phyloP scores from a whole-genome alignment of 768 basidiomycete genomes.

The Mycena filopes region DNA sequence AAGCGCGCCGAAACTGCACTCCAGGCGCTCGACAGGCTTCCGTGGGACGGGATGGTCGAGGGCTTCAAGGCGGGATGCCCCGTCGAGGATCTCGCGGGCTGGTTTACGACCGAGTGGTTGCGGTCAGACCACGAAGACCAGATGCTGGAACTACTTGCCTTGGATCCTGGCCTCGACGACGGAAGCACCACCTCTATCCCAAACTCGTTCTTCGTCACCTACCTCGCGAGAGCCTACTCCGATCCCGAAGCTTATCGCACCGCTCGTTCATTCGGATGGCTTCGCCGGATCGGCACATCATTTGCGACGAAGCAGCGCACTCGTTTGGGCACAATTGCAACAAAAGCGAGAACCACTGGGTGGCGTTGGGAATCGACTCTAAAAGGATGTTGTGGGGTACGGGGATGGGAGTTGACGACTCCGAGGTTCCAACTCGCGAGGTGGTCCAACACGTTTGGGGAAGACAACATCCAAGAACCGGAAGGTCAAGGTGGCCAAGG shows the following conservation, averaged over 20 bases:
- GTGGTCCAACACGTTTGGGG: not conserved
- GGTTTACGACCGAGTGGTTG: constrained; percentile 25
- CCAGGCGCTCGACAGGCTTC: not conserved
- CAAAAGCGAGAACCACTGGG: constrained; percentile 16
- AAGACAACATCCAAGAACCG: constrained; percentile 1
- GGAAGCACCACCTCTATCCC: not conserved
- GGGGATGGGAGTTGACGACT: constrained; percentile 14
- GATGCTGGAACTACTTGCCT: constrained; percentile 10
- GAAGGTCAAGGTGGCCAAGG: not conserved
- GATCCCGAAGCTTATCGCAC: constrained; percentile 11
- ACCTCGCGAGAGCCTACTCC: constrained; percentile 10
- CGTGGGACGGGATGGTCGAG: constrained; percentile 1
- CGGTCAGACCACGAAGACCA: too few species aligned
- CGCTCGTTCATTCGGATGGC: not conserved
- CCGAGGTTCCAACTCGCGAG: constrained; percentile 4
- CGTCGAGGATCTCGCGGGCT: constrained; percentile 2
- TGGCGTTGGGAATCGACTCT: constrained; percentile 12
- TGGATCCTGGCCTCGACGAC: constrained; percentile 11
- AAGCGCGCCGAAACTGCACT: not conserved
- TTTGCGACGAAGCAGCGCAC: constrained; percentile 8
- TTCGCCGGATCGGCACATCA: constrained; percentile 10
- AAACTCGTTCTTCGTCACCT: not conserved
- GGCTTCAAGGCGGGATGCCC: constrained; percentile 11
- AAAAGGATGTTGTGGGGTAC: not conserved
- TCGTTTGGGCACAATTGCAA: constrained; percentile 16